Evolutionary conservation across 2,329 filamentous ascomycete genomes (phyloP), one percentile per base, ranked within the genome.

Genomic region (Penicillium sp.): DNA sequence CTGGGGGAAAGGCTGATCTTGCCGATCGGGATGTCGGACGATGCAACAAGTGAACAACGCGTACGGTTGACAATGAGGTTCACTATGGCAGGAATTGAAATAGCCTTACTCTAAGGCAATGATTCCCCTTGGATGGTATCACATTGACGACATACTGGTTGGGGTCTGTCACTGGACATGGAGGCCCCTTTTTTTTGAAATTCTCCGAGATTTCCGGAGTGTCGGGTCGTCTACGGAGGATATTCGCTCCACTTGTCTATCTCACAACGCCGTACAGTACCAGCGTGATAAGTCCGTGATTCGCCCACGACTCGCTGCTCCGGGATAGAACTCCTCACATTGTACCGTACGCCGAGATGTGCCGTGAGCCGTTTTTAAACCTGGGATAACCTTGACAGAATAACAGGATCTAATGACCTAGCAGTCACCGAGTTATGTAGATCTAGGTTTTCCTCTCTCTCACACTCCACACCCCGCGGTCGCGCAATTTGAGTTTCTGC

Each of bases 11-110:
- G 2, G 30, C 11, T 57, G 64, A 65, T 66, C 65, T 25, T 53
- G 65, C 61, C 64, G 65, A 67, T 67, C 65, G 53, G 35, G 19
- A 22, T 22, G 19, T 22, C 19, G 2, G 19, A 22, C 19, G 19
- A 22, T 22, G 19, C 19, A 22, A 22, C 19, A 22, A 22, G 19
- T 22, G 2, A 22, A 22, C 2, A 22, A 22, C 19, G 3, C 2
- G 38, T 40, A 14, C 37, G 19, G 19, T 6, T 6, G 6, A 16
- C 14, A 14, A 14, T 14, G 13, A 38, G 10, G 4, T n/a, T n/a
- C 10, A 10, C 38, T 42, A 19, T 22, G 7, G n/a, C 22, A 10
- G 40, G 16, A 42, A 16, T 42, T 19, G 16, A 19, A 22, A 33
- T 22, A 22, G 19, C 19, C 19, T 22, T 1, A 22, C 19, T 22